Conservation (phyloP, 352 stramenopile genomes). For the Phytophthora fragariaefolia region DNA sequence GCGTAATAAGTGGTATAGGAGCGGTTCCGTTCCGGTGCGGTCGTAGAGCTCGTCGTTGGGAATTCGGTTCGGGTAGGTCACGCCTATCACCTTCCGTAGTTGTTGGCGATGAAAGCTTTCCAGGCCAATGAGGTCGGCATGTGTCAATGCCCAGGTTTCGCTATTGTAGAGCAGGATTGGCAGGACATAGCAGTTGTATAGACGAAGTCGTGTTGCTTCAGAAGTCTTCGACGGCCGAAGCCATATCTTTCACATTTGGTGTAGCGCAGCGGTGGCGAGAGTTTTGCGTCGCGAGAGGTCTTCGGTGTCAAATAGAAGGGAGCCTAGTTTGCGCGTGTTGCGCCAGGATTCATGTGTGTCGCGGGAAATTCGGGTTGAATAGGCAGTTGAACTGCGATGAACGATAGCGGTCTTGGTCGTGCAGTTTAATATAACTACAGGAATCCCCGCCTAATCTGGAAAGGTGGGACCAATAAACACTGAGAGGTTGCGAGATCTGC, state of each 20-base stretch:
- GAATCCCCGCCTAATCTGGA: too few species aligned
- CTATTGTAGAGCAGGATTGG: too few species aligned
- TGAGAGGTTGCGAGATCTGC: too few species aligned
- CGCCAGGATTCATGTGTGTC: constrained; percentile 3
- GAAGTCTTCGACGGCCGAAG: too few species aligned
- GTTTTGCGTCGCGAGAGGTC: constrained; percentile 14
- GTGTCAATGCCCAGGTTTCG: constrained; percentile 10
- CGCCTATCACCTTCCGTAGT: constrained; percentile 10
- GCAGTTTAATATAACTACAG: too few species aligned
- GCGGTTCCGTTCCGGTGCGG: constrained; percentile 1
- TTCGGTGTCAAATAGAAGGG: constrained; percentile 7
- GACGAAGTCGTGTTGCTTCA: too few species aligned
- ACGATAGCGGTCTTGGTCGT: constrained; percentile 10
- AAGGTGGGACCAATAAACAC: too few species aligned
- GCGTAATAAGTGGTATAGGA: constrained; percentile 3
- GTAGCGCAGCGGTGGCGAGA: constrained; percentile 12
- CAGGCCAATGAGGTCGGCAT: neutral
- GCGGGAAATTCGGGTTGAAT: neutral
- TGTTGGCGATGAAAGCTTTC: constrained; percentile 8
- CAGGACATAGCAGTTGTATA: too few species aligned
- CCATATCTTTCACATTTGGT: constrained; percentile 22
- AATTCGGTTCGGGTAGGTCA: neutral
- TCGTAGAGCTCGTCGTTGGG: constrained; percentile 18
- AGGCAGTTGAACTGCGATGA: neutral
- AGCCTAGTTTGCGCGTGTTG: constrained; percentile 14